Base-by-base conservation (phyloP, 768 basidiomycete genomes). In the Mycena vitilis region DNA sequence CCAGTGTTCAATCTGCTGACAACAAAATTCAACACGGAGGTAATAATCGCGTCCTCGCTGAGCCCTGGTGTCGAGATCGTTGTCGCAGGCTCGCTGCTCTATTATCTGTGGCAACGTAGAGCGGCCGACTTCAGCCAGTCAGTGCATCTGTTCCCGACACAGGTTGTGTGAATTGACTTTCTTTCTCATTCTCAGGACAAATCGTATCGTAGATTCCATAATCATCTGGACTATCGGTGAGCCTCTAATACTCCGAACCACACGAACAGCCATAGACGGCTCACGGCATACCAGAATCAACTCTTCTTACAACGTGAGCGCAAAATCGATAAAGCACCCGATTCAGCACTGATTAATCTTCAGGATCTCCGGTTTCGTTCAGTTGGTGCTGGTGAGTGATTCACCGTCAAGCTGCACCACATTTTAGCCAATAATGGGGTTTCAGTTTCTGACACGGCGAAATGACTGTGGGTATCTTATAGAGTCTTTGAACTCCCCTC, bases 191-290 rank as follows among this genome's bases (percentile, higher is more conserved):
- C 34, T 7, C 4, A 62, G 61, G 10, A 63, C 61, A 20, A 30
- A 5, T 23, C 44, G 51, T 1, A 54, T 63, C 9, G 52, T 45
- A 8, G 51, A 63, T 16, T 54, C 37, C 4, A 37, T 63, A 22
- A 40, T 63, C 4, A 30, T 45, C 8, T 63, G 61, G 61, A 44
- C 61, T 22, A 12, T 63, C 25, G 60, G 59, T 60, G 25, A 44
- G 42, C 12, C 15, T 44, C 15, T 16, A 44, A 44, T 6, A 13
- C 42, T 44, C 18, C 18, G 13, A 53, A 18, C 16, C 5, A 13
- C 30, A 36, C 7, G 11, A 53, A 36, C 9, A 34, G 7, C 12
- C 18, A 11, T 53, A 8, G 10, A 34, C 49, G 25, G 9, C 53
- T 54, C 36, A 37, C 38, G 38, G 38, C 38, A 7, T 18, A 25